phyloP scores from a whole-genome alignment of 352 stramenopile species.

The Pythium phragmitis region DNA sequence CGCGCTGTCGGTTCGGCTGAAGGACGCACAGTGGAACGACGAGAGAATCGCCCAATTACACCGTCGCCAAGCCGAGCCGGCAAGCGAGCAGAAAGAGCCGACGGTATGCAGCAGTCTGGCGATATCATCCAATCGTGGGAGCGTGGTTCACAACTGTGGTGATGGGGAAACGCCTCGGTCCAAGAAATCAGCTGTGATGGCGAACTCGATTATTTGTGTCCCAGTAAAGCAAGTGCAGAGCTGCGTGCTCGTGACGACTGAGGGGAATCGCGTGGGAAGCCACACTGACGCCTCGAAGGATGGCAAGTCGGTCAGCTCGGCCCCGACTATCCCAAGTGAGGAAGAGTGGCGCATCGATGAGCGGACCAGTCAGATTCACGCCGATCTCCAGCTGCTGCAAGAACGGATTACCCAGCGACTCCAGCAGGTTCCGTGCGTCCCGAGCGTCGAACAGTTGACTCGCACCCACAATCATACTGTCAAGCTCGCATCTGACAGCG shows the following conservation, averaged over 20 bases:
- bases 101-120: not conserved
- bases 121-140: not conserved
- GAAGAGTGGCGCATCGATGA: constrained; percentile 50
- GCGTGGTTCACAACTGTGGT: not conserved
- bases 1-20: constrained; percentile 34
- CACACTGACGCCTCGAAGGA: not conserved
- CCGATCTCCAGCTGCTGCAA: constrained; percentile 71
- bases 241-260: not conserved
- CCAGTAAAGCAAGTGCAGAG: not conserved
- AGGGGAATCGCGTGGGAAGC: not conserved
- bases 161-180: not conserved
- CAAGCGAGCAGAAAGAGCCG: too few species aligned
- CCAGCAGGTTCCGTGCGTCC: constrained; percentile 37
- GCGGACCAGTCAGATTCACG: constrained; percentile 64
- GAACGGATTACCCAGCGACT: constrained; percentile 61
- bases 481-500: constrained; percentile 2
- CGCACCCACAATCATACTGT: not conserved
- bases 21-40: constrained; percentile 17
- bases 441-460: constrained; percentile 3
- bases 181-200: not conserved
- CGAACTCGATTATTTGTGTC: not conserved
- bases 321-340: constrained; percentile 5
- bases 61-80: not conserved
- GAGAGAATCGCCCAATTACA: constrained; percentile 11
- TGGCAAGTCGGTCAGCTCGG: not conserved